Percentiles rank a stretch among this genome's conserved stretches.
These are phyloP conservation scores for Syncephalastrum racemosum DNA, from an alignment of 371 early-diverging fungal genomes.

Conservation along the genomic window DNA sequence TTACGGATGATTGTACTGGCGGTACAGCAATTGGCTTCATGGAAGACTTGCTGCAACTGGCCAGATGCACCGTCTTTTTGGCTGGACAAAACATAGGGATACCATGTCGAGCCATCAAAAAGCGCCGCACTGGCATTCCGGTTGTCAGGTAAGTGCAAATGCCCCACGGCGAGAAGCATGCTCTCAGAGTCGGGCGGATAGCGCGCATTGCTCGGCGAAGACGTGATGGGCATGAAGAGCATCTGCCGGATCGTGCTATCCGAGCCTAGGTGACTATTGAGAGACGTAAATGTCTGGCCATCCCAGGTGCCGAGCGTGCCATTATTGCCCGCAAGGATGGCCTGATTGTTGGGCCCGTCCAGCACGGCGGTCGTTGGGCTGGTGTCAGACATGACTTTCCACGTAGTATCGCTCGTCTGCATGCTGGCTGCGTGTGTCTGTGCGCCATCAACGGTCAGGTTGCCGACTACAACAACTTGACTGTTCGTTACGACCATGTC, in stretches of 20 bases:
- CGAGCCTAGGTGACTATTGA: slow-evolving; percentile 15
- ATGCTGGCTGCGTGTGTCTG: slow-evolving; percentile 34
- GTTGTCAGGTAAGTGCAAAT: slow-evolving; percentile 37
- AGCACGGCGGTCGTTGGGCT: slow-evolving; percentile 17
- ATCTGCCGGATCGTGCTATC: slow-evolving; percentile 27
- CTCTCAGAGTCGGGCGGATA: slow-evolving; percentile 27
- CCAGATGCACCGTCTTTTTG: slow-evolving; percentile 29
- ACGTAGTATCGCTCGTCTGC: slow-evolving; percentile 14
- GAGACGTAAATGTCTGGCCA: slow-evolving; percentile 13
- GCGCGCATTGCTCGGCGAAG: slow-evolving; percentile 14
- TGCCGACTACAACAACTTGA: slow-evolving; percentile 19
- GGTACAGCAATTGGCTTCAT: slow-evolving; percentile 26
- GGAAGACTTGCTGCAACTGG: slow-evolving; percentile 23
- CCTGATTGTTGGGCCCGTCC: slow-evolving; percentile 19
- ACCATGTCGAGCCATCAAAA: slow-evolving; percentile 64
- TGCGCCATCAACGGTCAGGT: slow-evolving; percentile 24
- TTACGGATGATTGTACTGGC: slow-evolving; percentile 27
- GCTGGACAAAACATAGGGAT: slow-evolving; percentile 58
- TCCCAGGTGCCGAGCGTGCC: slow-evolving; percentile 20
- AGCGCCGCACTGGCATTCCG: slow-evolving; percentile 61
- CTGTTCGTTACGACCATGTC: slow-evolving; percentile 12
- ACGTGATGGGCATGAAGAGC: slow-evolving; percentile 30
- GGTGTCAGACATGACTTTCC: slow-evolving; percentile 33
- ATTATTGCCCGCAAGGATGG: slow-evolving; percentile 31
- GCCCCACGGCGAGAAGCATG: slow-evolving; percentile 56